phyloP scores from a whole-genome alignment of 305 asterid species.

The Fraxinus paxiana region DNA sequence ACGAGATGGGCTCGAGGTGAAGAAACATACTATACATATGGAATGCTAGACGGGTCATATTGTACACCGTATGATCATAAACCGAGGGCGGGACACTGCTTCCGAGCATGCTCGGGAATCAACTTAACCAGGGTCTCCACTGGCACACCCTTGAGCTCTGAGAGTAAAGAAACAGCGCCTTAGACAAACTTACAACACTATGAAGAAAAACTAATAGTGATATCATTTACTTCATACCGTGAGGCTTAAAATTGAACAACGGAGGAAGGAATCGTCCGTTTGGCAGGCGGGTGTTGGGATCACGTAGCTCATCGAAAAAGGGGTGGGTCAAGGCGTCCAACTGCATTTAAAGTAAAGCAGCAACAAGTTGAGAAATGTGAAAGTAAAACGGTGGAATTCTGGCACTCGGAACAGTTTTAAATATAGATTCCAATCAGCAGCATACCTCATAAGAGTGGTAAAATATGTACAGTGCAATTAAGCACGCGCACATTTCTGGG shows the following conservation, averaged over 20 bases:
- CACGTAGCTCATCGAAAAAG: constrained; percentile 75
- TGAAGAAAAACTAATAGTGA: background rate
- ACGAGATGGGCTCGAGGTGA: constrained; percentile 18
- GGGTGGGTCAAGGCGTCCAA: constrained; percentile 66
- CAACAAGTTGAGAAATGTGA: background rate
- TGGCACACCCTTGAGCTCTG: constrained; percentile 85
- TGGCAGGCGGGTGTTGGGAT: constrained; percentile 62
- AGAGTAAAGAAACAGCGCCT: constrained; percentile 10
- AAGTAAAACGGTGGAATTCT: background rate
- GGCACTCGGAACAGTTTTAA: background rate
- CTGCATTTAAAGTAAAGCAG: constrained; percentile 29
- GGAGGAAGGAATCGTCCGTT: constrained; percentile 89
- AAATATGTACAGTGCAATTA: background rate
- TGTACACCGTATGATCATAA: constrained; percentile 36
- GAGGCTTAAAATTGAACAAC: constrained; percentile 83
- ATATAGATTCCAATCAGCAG: background rate
- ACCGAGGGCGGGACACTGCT: constrained; percentile 68
- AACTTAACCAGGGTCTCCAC: constrained; percentile 59
- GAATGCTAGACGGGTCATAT: constrained; percentile 15
- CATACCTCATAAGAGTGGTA: background rate
- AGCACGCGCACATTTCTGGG: background rate
- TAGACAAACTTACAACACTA: background rate
- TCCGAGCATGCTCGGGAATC: constrained; percentile 86
- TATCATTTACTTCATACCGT: constrained; percentile 40
- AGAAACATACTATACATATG: constrained; percentile 9